Percentiles rank a stretch among this genome's conserved stretches.
phyloP scores from a whole-genome alignment of 140 eudicot genomes.

The Anethum foeniculum region DNA sequence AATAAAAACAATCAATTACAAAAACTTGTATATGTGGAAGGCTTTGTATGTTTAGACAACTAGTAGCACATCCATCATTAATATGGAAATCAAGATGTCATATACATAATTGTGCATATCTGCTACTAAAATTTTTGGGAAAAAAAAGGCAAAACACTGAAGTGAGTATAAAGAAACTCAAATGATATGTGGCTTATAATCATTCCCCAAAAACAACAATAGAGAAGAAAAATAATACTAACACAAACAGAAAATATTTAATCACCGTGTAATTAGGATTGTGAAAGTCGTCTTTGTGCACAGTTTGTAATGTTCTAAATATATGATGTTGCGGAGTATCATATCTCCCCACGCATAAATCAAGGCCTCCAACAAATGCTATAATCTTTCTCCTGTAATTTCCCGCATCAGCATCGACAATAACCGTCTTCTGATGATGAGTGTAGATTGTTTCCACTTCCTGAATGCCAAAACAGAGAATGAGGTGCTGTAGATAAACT shows the following conservation, averaged over 20 bases:
- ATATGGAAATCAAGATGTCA: neutral
- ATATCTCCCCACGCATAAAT: constrained; percentile 78
- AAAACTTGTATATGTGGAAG: neutral
- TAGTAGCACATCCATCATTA: neutral
- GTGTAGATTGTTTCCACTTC: constrained; percentile 72
- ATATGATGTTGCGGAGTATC: constrained; percentile 77
- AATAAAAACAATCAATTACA: neutral
- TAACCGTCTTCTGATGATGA: constrained; percentile 90
- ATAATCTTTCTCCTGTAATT: constrained; percentile 57
- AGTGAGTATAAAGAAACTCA: neutral
- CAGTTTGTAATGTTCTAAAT: constrained; percentile 58
- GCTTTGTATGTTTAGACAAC: neutral
- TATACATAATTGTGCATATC: neutral
- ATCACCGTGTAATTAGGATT: constrained; percentile 69
- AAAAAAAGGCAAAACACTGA: neutral
- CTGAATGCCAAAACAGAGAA: constrained; percentile 28
- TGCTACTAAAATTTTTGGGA: neutral
- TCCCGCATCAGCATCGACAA: constrained; percentile 84
- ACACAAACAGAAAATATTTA: neutral
- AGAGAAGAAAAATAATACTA: neutral
- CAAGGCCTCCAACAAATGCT: constrained; percentile 97
- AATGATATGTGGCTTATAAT: neutral
- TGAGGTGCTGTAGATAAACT: constrained; percentile 5
- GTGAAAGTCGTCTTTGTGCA: constrained; percentile 85
- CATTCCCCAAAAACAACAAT: neutral